phyloP scores from a whole-genome alignment of 768 basidiomycete species.

The Crassisporium funariophilum region DNA sequence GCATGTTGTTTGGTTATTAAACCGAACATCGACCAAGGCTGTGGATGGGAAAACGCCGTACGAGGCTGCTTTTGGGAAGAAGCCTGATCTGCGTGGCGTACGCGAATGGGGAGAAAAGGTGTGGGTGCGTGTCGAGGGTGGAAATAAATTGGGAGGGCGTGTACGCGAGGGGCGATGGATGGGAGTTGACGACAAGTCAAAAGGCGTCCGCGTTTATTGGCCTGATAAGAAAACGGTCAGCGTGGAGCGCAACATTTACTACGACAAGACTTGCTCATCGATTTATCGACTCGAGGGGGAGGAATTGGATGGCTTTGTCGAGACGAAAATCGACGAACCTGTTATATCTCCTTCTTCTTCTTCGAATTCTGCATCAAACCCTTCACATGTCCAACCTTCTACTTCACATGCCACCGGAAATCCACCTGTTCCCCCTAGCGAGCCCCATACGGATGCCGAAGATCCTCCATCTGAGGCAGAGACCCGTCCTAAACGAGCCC shows the following conservation, averaged over 20 bases:
- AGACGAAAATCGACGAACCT: constrained; percentile 6
- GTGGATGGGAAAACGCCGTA: constrained; percentile 28
- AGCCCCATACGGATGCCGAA: neutral
- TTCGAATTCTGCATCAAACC: neutral
- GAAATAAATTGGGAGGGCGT: constrained; percentile 16
- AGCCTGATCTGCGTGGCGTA: constrained; percentile 30
- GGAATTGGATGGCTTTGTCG: constrained; percentile 18
- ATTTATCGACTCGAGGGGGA: constrained; percentile 28
- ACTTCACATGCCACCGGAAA: neutral
- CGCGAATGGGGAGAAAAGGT: constrained; percentile 34
- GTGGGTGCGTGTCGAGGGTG: constrained; percentile 29
- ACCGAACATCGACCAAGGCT: constrained; percentile 28
- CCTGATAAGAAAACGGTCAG: constrained; percentile 26
- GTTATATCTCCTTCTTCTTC: neutral
- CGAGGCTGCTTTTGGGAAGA: constrained; percentile 17
- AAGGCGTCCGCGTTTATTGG: constrained; percentile 37
- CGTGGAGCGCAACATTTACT: constrained; percentile 32
- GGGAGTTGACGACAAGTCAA: constrained; percentile 30
- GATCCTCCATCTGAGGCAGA: constrained; percentile 3
- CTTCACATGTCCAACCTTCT: neutral
- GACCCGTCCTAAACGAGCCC: constrained; percentile 3
- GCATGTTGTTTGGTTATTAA: constrained; percentile 36
- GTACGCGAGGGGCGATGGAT: constrained; percentile 33
- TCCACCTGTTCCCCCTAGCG: neutral
- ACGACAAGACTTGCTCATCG: constrained; percentile 11